Conservation (phyloP, 2,329 filamentous ascomycete species). For the Neopestalotiopsis sp. region DNA sequence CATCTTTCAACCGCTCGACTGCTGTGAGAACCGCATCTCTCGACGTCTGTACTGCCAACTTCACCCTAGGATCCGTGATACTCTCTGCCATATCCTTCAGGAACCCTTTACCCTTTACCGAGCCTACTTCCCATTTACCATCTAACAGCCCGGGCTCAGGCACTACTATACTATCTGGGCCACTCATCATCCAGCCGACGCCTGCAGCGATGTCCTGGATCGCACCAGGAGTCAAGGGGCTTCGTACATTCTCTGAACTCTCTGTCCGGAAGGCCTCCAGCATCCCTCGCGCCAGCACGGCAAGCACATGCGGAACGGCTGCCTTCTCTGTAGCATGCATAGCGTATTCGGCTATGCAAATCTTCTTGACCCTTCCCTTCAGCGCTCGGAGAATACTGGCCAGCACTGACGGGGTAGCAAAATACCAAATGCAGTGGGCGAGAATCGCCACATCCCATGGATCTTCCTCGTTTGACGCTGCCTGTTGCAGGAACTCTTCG, state of each 20-base stretch:
- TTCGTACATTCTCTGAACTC: slow-evolving; percentile 52
- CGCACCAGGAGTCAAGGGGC: slow-evolving; percentile 44
- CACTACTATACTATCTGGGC: slow-evolving; percentile 41
- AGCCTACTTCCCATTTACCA: slow-evolving; percentile 50
- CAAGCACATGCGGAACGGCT: slow-evolving; percentile 54
- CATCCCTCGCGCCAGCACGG: slow-evolving; percentile 48
- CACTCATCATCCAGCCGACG: slow-evolving; percentile 42
- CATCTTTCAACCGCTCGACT: slow-evolving; percentile 33
- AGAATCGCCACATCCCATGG: slow-evolving; percentile 16
- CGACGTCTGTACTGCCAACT: slow-evolving; percentile 32
- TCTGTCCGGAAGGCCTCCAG: slow-evolving; percentile 46
- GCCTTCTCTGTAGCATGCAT: slow-evolving; percentile 43
- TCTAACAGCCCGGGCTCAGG: slow-evolving; percentile 46
- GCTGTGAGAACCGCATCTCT: slow-evolving; percentile 39
- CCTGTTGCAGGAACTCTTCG: slow-evolving; percentile 38
- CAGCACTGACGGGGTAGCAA: slow-evolving; percentile 43
- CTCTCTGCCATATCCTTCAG: slow-evolving; percentile 36
- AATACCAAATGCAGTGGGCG: slow-evolving; percentile 60
- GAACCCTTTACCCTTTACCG: slow-evolving; percentile 36
- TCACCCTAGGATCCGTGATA: slow-evolving; percentile 33
- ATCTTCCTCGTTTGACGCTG: slow-evolving; percentile 18
- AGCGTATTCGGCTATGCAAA: slow-evolving; percentile 53
- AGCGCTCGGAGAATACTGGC: slow-evolving; percentile 41
- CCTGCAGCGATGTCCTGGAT: slow-evolving; percentile 42
- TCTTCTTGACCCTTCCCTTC: slow-evolving; percentile 35